Base-by-base conservation (phyloP, 129 eudicot genomes). In the Lactuca sativa region DNA sequence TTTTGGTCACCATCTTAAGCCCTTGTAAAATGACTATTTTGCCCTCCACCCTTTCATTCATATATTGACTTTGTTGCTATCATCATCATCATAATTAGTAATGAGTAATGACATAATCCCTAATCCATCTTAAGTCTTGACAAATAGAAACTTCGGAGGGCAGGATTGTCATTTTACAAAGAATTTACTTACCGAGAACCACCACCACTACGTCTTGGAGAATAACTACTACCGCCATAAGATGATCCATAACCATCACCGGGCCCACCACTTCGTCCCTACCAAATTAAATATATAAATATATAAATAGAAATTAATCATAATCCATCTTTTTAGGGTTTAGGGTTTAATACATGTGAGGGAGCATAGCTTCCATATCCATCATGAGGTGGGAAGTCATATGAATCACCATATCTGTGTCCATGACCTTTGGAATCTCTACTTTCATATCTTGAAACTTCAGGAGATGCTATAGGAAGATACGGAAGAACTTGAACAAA, bases 401-500 rank as follows among this genome's bases (percentile, higher is more conserved):
- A 71, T 51, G 87, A 67, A 34, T 83, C 82, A 66, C 85, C 91
- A 82, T 90, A 86, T 31, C 87, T 85, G 80, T 81, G 90, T 10
- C 80, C 86, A 82, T 80, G 85, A 51, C 82, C 77, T 83, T 68
- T 86, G 15, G 78, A 55, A 56, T 86, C 95, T 66, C 91, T 80
- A 73, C 84, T 81, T 43, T 90, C 97, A 78, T 90, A 85, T 25
- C 62, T 80, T 55, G 78, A 57, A 68, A 64, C 36, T 47, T 86
- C 93, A 52, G 84, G 40, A 78, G 84, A 25, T 51, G 96, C 43
- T 74, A 79, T 61, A 2, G 93, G 96, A 47, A 87, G 74, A 75
- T 90, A 90, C 1, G 97, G 95, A 74, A 90, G 84, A 59, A 87
- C 95, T 18, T 88, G 97, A 74, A 90, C 74, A 78, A 86, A 77